These are phyloP conservation scores for Atalantia buxifolia DNA, from an alignment of 345 rosid genomes.

Conservation along the genomic window DNA sequence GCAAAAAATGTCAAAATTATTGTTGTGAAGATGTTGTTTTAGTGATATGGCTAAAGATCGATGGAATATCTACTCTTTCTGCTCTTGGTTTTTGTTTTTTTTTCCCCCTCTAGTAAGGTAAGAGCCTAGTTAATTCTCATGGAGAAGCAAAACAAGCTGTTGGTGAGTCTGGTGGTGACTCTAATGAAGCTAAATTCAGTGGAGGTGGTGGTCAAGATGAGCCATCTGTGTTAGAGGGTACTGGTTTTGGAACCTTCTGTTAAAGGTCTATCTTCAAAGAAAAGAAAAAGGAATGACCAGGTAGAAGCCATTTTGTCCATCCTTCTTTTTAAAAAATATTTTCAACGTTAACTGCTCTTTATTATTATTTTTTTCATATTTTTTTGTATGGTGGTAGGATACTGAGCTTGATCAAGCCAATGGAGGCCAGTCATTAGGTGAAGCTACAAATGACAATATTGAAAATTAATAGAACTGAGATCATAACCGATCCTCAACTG, in stretches of 20 bases:
- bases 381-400: conserved; percentile 33
- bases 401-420: conserved; percentile 43
- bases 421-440: conserved; percentile 45
- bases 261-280: conserved; percentile 47
- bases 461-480: conserved; percentile 53
- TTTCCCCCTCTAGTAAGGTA: conserved; percentile 14
- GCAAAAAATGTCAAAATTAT: background rate
- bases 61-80: too few species aligned
- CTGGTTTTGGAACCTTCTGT: conserved; percentile 41
- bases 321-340: background rate
- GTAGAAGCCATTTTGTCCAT: conserved; percentile 28
- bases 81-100: too few species aligned
- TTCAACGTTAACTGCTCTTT: too few species aligned
- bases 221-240: conserved; percentile 36
- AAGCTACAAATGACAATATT: conserved; percentile 41
- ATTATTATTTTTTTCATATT: background rate
- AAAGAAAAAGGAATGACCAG: conserved; percentile 74
- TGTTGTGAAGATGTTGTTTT: background rate
- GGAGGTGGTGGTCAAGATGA: conserved; percentile 65
- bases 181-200: too few species aligned
- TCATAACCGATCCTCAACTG: conserved; percentile 44
- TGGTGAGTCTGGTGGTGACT: conserved; percentile 61
- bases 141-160: conserved; percentile 55
- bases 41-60: background rate
- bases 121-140: conserved; percentile 40